Evolutionary conservation across 768 basidiomycete genomes (phyloP), one percentile per base, ranked within the genome.

Genomic region (Tricholoma terreum): DNA sequence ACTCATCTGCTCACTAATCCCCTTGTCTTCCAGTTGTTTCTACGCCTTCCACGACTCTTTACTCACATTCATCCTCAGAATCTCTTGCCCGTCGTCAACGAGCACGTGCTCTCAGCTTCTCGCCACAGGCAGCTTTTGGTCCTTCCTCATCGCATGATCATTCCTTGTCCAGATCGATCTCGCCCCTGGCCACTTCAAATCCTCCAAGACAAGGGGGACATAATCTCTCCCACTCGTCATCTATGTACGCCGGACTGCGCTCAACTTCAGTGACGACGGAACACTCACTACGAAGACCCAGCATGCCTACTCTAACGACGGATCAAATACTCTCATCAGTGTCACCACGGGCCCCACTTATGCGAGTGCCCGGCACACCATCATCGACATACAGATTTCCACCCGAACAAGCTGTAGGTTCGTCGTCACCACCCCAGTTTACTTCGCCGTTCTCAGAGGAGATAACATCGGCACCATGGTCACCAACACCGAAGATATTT

Each of bases 31-130:
- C 24, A 63, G 63, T 55, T 4, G 24, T 48, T 42, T 53, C 64
- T 15, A 59, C 62, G 1, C 58, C 58, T 8, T 55, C 61, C 2
- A 58, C 50, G 10, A 56, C 69, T 6, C 71, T 72, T 0, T 69
- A 68, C 8, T 73, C 74, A 12, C 69, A 68, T 0, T 73, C 73
- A 6, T 74, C 75, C 3, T 69, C 67, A 11, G 73, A 73, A 56
- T 72, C 71, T 10, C 49, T 74, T 10, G 62, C 50, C 35, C 58
- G 42, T 22, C 55, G 56, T 17, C 58, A 54, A 1, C 59, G 63
- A 7, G 48, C 55, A 8, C 60, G 63, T 2, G 48, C 59, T 4
- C 50, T 63, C 19, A 68, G 65, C 46, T 68, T 72, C 43, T 71
- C 73, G 4, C 67, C 68, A 0, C 27, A 54, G 5, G 27, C 30